Percentiles rank a stretch among this genome's conserved stretches.
phyloP scores from a whole-genome alignment of 306 rosid species.

The Cyclanthera cordifolia region DNA sequence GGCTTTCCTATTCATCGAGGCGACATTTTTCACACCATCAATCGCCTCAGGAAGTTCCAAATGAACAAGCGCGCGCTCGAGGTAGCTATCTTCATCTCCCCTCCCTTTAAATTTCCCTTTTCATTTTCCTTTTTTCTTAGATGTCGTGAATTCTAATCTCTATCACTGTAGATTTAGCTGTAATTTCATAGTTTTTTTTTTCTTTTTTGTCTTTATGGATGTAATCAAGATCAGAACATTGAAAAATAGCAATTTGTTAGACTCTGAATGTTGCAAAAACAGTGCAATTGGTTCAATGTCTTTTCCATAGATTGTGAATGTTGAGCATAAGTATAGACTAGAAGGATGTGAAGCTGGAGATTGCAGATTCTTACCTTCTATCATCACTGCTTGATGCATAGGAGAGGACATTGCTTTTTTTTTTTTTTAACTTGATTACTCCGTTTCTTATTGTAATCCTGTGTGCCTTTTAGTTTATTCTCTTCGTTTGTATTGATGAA shows the following conservation, averaged over 20 bases:
- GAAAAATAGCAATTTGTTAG: not conserved
- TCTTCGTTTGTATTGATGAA: not conserved
- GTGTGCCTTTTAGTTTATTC: not conserved
- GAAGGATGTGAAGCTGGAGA: not conserved
- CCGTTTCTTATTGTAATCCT: not conserved
- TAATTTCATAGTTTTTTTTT: too few species aligned
- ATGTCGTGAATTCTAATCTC: not conserved
- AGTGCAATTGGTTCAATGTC: not conserved
- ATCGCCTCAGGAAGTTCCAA: slow-evolving; percentile 76
- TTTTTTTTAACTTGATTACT: not conserved
- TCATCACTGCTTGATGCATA: not conserved
- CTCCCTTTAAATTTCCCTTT: not conserved
- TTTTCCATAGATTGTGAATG: not conserved
- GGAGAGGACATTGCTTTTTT: not conserved
- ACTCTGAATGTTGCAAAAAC: not conserved
- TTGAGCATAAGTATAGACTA: not conserved
- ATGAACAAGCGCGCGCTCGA: slow-evolving; percentile 76
- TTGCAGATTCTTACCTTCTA: not conserved
- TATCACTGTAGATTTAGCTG: not conserved
- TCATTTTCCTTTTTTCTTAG: not conserved
- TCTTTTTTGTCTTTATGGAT: not conserved
- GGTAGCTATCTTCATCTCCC: slow-evolving; percentile 28
- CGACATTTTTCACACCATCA: slow-evolving; percentile 68
- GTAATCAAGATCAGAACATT: not conserved
- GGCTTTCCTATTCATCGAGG: slow-evolving; percentile 72